phyloP scores from a whole-genome alignment of 345 rosid genomes.

The Gossypium stocksii region DNA sequence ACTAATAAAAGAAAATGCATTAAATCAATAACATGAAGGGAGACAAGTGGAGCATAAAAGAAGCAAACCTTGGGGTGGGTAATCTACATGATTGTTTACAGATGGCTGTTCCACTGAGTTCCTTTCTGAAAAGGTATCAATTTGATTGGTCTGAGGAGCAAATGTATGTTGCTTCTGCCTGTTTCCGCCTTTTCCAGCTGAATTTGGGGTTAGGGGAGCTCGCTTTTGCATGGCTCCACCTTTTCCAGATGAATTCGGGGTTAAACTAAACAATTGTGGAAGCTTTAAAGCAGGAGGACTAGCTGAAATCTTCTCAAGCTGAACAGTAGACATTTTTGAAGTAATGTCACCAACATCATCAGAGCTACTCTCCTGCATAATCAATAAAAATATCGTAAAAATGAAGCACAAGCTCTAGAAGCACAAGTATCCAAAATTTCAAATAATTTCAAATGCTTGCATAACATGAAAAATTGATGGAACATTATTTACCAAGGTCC shows the following conservation, averaged over 20 bases:
- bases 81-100: slow-evolving; percentile 41
- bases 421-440: neutral
- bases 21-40: neutral
- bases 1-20: neutral
- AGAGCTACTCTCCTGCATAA: slow-evolving; percentile 65
- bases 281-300: slow-evolving; percentile 76
- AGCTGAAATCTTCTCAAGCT: slow-evolving; percentile 72
- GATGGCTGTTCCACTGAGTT: slow-evolving; percentile 51
- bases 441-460: slow-evolving; percentile 10
- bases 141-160: slow-evolving; percentile 53
- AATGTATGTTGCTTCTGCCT: slow-evolving; percentile 37
- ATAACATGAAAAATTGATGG: slow-evolving; percentile 12
- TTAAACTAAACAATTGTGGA: slow-evolving; percentile 86
- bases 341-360: slow-evolving; percentile 65
- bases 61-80: slow-evolving; percentile 60
- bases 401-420: neutral
- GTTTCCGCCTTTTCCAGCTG: slow-evolving; percentile 68
- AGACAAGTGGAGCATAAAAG: slow-evolving; percentile 7
- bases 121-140: slow-evolving; percentile 56
- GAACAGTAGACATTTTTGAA: slow-evolving; percentile 65
- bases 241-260: slow-evolving; percentile 88
- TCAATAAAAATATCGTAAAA: neutral
- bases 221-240: slow-evolving; percentile 62
- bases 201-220: slow-evolving; percentile 42
- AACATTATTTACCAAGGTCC: slow-evolving; percentile 51